Conservation (phyloP, 2,329 filamentous ascomycete species). For the Periconia macrospinosa region DNA sequence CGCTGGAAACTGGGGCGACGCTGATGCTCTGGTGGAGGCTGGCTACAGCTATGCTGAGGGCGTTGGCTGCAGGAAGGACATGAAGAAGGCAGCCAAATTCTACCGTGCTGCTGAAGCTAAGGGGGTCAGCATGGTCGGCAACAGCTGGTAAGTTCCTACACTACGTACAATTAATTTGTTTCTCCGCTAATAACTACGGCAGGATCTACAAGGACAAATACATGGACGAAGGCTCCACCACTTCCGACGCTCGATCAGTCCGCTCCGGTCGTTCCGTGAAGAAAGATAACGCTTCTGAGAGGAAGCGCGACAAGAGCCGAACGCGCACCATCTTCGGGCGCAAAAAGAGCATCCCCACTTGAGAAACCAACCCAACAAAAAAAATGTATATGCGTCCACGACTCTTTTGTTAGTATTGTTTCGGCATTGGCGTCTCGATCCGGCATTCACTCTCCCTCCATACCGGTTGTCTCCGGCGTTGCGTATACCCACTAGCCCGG, state of each 20-base stretch:
- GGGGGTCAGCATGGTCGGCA: conserved; percentile 96
- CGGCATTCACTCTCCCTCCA: conserved; percentile 2
- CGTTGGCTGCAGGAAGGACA: conserved; percentile 90
- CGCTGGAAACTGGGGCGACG: conserved; percentile 91
- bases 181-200: conserved; percentile 11
- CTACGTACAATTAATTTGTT: not conserved
- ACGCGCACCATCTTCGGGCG: conserved; percentile 73
- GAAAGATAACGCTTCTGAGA: conserved; percentile 56
- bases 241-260: conserved; percentile 46
- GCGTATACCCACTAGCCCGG: conserved; percentile 38
- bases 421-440: conserved; percentile 35
- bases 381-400: conserved; percentile 37
- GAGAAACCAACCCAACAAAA: conserved; percentile 3
- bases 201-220: conserved; percentile 99
- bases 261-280: conserved; percentile 50
- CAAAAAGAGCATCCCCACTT: conserved; percentile 49
- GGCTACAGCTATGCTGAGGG: conserved; percentile 96
- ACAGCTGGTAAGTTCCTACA: conserved; percentile 77
- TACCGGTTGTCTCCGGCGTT: conserved; percentile 23
- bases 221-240: conserved; percentile 55
- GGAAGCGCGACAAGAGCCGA: conserved; percentile 73
- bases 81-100: conserved; percentile 89
- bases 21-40: conserved; percentile 89
- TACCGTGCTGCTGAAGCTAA: conserved; percentile 90
- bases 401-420: conserved; percentile 26